A percentile compares a stretch with the other conserved stretches of the same genome.
These are phyloP conservation scores for Eustoma russellianum DNA, from an alignment of 257 asterid genomes.

Conservation along the genomic window DNA sequence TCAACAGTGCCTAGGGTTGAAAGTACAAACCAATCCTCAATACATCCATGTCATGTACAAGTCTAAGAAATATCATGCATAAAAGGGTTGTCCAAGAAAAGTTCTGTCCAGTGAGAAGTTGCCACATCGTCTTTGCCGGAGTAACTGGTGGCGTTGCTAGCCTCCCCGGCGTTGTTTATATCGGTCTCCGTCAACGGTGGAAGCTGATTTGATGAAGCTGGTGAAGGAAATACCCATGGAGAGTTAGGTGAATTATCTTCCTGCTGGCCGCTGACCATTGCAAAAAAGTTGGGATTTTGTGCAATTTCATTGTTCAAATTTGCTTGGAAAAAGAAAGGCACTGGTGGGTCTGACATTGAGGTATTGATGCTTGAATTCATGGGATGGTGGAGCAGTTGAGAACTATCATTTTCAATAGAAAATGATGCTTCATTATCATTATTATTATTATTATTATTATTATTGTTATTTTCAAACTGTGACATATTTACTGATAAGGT, in stretches of 20 bases:
- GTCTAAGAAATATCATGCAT: conserved; percentile 19
- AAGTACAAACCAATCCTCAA: background rate
- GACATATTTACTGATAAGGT: conserved; percentile 11
- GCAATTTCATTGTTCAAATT: conserved; percentile 5
- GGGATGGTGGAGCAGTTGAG: conserved; percentile 35
- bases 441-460: too few relatives aligned
- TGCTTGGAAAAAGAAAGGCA: conserved; percentile 34
- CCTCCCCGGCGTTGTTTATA: conserved; percentile 13
- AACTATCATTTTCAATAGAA: conserved; percentile 19
- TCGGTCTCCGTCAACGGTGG: conserved; percentile 23
- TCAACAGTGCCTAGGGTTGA: too few relatives aligned
- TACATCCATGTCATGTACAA: too few relatives aligned
- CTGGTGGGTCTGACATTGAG: conserved; percentile 35
- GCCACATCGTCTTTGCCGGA: conserved; percentile 15
- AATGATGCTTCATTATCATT: conserved; percentile 20
- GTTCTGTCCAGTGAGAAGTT: conserved; percentile 24
- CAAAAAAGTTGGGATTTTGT: background rate
- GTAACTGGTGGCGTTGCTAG: conserved; percentile 21
- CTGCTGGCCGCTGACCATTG: conserved; percentile 4
- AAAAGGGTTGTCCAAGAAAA: conserved; percentile 21
- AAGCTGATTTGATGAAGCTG: conserved; percentile 17
- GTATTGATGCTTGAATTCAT: conserved; percentile 7
- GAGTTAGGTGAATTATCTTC: conserved; percentile 21
- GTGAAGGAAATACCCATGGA: conserved; percentile 19
- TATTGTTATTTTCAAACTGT: too few relatives aligned